Base-by-base conservation (phyloP, 768 basidiomycete genomes). In the Tulasnella sp. region DNA sequence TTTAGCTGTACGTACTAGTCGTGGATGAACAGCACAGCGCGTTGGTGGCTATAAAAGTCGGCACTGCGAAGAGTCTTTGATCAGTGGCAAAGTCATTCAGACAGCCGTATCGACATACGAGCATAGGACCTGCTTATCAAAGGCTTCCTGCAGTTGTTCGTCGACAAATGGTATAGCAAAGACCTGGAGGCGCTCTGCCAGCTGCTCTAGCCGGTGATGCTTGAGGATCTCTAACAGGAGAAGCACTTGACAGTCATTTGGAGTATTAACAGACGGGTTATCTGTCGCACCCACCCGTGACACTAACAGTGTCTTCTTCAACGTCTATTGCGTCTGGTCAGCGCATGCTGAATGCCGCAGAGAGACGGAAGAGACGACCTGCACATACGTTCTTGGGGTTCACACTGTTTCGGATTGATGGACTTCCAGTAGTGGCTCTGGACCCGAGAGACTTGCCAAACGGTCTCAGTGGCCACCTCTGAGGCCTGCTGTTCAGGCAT, bases 361-460 rank as follows among this genome's bases (percentile, higher is more conserved):
- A 11, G 11, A n/a, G 29, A 0, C 15, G 44, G 4, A 15, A 4
- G 25, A 44, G 22, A 10, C 10, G 21, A 46, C 10, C 34, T 38
- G 12, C 22, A 63, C 71, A 59, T 65, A 87, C 93, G 83, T 73
- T 88, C 84, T 53, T 79, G 77, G 15, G 90, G 88, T 68, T 92
- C 88, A 64, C 85, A 85, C 9, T 82, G 76, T 70, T 85, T 89
- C 0, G 84, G 84, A 65, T 87, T 82, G 38, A 98, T 78, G 65
- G 73, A 83, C 69, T 85, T 91, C 96, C 96, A 99, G 68, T 86
- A 87, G 68, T 84, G 85, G 67, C 84, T 87, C 69, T 97, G 94
- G 53, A 90, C 81, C 63, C 79, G 79, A 8, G 88, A 87, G 10
- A 94, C 92, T 48, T 88, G 80, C 78, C 83, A 92, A 11, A 97